Percentiles rank a stretch among this genome's conserved stretches.
These are phyloP conservation scores for Podospora tetraspora DNA, from an alignment of 495 filamentous ascomycete genomes.

Conservation along the genomic window DNA sequence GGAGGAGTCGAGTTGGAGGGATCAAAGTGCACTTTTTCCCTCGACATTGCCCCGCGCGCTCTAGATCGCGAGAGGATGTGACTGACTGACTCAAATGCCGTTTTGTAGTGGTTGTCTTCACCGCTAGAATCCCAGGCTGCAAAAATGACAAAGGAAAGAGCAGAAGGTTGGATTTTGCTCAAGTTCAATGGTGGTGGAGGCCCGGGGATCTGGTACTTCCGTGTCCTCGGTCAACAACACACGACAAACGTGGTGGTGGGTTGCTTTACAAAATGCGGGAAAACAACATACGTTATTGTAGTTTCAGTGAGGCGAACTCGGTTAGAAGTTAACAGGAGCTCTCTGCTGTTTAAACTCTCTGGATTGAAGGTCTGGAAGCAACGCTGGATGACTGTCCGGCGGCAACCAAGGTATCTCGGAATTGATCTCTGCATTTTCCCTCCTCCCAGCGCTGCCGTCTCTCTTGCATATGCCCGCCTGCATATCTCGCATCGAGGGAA, in stretches of 20 bases:
- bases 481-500: background rate
- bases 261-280: too few species aligned
- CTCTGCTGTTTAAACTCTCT: background rate
- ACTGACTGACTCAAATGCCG: background rate
- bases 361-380: background rate
- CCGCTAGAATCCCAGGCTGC: background rate
- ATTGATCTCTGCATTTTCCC: background rate
- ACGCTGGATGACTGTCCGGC: background rate
- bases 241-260: too few species aligned
- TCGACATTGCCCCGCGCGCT: background rate
- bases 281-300: background rate
- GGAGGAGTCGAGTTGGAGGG: background rate
- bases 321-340: background rate
- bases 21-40: slow-evolving; percentile 3
- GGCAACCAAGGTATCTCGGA: background rate
- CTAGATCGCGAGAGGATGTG: background rate
- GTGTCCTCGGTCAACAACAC: background rate
- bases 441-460: background rate
- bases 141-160: background rate
- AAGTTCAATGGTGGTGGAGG: background rate
- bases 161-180: background rate
- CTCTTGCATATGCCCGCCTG: background rate
- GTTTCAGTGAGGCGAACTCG: background rate
- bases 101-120: background rate
- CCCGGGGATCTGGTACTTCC: background rate